Percentiles rank a stretch among this genome's conserved stretches.
phyloP scores from a whole-genome alignment of 139 green algal genomes.

The Ettlia oleoabundans region DNA sequence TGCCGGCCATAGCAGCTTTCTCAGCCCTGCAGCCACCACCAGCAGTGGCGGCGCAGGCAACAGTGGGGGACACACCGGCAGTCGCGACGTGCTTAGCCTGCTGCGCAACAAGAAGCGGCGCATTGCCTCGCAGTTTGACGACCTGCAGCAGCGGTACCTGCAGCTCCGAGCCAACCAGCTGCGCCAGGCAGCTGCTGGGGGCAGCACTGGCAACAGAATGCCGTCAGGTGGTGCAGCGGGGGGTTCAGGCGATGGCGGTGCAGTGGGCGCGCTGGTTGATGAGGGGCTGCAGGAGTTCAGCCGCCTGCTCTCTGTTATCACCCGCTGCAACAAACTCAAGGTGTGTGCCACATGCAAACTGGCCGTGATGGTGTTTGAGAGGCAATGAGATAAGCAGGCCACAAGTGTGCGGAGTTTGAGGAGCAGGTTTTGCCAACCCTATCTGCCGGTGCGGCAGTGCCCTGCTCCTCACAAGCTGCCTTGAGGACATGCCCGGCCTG shows the following conservation, averaged over 20 bases:
- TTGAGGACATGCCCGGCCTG: too few species aligned
- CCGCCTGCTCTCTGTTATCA: conserved; percentile 64
- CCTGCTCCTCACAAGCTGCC: too few species aligned
- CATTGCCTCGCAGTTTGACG: conserved; percentile 74
- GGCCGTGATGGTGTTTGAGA: background rate
- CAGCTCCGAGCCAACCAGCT: conserved; percentile 34
- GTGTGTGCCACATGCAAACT: background rate
- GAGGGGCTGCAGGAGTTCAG: conserved; percentile 63
- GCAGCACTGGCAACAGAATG: background rate
- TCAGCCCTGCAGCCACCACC: background rate
- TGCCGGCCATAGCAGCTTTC: background rate
- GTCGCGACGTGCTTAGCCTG: conserved; percentile 36
- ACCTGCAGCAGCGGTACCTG: conserved; percentile 78
- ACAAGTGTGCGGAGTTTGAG: background rate
- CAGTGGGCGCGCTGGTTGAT: conserved; percentile 28
- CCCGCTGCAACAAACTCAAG: conserved; percentile 53
- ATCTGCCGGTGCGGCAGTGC: too few species aligned
- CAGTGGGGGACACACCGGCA: too few species aligned
- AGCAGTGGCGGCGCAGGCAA: conserved; percentile 24
- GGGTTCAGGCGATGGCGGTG: background rate
- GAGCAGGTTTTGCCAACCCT: too few species aligned
- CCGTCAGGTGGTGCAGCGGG: background rate
- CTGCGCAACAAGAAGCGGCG: conserved; percentile 59
- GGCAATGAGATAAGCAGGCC: background rate
- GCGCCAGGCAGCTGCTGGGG: background rate